These are phyloP conservation scores for Cyclostephanos tholiformis DNA, from an alignment of 108 stramenopile species.

Conservation along the genomic window DNA sequence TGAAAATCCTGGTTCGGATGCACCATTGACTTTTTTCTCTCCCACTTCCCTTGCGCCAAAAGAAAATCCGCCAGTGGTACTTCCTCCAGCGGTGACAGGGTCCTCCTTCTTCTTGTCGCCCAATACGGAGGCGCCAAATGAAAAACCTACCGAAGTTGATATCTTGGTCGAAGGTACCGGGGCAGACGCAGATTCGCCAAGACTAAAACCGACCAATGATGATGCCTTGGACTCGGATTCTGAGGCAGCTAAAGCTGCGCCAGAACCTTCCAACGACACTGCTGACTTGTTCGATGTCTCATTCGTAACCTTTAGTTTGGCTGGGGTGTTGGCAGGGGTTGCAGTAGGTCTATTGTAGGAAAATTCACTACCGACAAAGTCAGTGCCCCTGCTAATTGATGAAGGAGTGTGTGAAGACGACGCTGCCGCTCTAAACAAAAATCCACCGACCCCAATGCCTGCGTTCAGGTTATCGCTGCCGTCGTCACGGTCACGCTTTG, in stretches of 20 bases:
- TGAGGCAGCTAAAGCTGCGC: not conserved
- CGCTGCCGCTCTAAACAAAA: constrained; percentile 19
- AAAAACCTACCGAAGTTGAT: not conserved
- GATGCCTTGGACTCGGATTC: not conserved
- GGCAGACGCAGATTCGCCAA: constrained; percentile 5
- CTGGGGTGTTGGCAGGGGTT: constrained; percentile 6
- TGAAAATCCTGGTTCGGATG: constrained; percentile 9
- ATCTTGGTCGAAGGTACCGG: not conserved
- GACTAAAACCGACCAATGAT: not conserved
- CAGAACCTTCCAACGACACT: constrained; percentile 9
- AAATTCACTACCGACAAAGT: constrained; percentile 18
- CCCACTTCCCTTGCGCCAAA: not conserved
- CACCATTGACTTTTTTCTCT: not conserved
- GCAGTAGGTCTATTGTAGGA: constrained; percentile 24
- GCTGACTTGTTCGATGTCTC: constrained; percentile 5
- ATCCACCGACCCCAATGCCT: constrained; percentile 29
- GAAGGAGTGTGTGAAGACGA: constrained; percentile 4
- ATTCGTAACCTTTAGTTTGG: constrained; percentile 16
- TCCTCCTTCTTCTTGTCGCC: constrained; percentile 19
- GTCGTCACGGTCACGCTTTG: not conserved
- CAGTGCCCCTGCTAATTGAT: constrained; percentile 1
- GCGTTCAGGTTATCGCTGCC: not conserved
- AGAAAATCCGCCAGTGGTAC: constrained; percentile 3
- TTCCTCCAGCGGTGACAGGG: not conserved
- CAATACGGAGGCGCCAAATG: constrained; percentile 2